Base-by-base conservation (phyloP, 208 protist species). In the Wallacemonas sp. region DNA sequence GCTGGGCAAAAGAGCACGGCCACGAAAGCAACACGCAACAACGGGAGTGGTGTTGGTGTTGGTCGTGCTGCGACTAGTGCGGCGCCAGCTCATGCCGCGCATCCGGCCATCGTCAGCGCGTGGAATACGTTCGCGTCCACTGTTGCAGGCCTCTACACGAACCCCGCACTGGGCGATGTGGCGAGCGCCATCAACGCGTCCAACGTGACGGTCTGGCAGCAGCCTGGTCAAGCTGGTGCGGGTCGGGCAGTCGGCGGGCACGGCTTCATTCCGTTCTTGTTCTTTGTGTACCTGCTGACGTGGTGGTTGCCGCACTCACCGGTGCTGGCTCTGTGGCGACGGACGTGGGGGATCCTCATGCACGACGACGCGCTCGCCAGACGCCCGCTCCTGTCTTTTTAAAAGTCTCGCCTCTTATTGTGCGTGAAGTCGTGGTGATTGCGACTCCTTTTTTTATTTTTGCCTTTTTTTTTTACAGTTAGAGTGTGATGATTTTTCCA, bases 331-430 rank as follows among this genome's bases (percentile, higher is more conserved):
- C 49, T 87, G 65, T 87, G 67, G 70, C 22, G 72, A n/a, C 62
- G 65, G 22, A 74, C 74, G 32, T 87, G 81, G 81, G 39, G 41
- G 22, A 59, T 87, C 3, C 76, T 91, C 50, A 49, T 74, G 18
- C 70, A 87, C 65, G 85, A 87, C 50, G 85, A 91, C 46, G 81
- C 80, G 1, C 70, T 91, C 18, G 76, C 65, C 7, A 79, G 81
- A 25, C 81, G 79, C 28, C 81, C 81, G 5, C 20, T 84, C 14
- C 76, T 91, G 2, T 84, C 78, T 2, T 81, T 86, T 29, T 91
- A 42, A 10, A 50, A 3, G 29, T 16, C 12, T 31, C 18, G 23
- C 22, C 7, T 36, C 7, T 38, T 25, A 20, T 45, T 39, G 8
- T 29, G n/a, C n/a, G n/a, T n/a, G n/a, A n/a, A n/a, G n/a, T n/a